Conservation (phyloP, 2,329 filamentous ascomycete species). For the Coniochaeta ligniaria region DNA sequence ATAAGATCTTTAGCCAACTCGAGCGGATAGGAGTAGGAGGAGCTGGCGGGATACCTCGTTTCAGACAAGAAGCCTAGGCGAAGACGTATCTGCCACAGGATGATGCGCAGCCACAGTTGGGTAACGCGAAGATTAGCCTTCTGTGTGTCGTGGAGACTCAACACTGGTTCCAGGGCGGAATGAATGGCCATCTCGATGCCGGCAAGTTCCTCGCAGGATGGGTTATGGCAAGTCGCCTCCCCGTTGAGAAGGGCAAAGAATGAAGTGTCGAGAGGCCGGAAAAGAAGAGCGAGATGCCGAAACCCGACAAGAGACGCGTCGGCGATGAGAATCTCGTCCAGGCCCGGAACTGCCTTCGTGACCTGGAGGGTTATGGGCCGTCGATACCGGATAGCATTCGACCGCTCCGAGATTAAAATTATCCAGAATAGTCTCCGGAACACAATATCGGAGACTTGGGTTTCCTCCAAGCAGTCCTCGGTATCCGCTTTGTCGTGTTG, state of each 20-base stretch:
- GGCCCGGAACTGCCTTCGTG: slow-evolving; percentile 25
- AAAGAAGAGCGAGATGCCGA: slow-evolving; percentile 30
- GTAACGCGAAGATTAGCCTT: slow-evolving; percentile 36
- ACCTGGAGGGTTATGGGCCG: slow-evolving; percentile 35
- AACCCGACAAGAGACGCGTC: slow-evolving; percentile 23
- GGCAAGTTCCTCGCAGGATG: slow-evolving; percentile 24
- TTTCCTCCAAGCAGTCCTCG: slow-evolving; percentile 9
- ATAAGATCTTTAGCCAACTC: slow-evolving; percentile 32
- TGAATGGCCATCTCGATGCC: slow-evolving; percentile 28
- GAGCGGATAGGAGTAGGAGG: slow-evolving; percentile 35
- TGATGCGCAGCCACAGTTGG: slow-evolving; percentile 36
- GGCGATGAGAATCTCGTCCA: slow-evolving; percentile 14
- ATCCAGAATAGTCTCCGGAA: slow-evolving; percentile 35
- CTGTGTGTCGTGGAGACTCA: slow-evolving; percentile 32
- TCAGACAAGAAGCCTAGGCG: slow-evolving; percentile 32
- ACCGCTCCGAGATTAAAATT: slow-evolving; percentile 33
- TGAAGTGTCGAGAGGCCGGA: slow-evolving; percentile 31
- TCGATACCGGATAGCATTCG: slow-evolving; percentile 35
- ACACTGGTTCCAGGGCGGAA: slow-evolving; percentile 21
- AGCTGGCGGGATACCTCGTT: slow-evolving; percentile 21
- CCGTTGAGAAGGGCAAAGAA: slow-evolving; percentile 33
- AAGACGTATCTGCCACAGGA: slow-evolving; percentile 36
- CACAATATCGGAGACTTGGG: slow-evolving; percentile 12
- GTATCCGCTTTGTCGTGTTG: slow-evolving; percentile 8
- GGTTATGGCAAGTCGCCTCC: slow-evolving; percentile 22